Evolutionary conservation across 805 yeast genomes (phyloP), one percentile per base, ranked within the genome.

Genomic region (Starmerella cellae): DNA sequence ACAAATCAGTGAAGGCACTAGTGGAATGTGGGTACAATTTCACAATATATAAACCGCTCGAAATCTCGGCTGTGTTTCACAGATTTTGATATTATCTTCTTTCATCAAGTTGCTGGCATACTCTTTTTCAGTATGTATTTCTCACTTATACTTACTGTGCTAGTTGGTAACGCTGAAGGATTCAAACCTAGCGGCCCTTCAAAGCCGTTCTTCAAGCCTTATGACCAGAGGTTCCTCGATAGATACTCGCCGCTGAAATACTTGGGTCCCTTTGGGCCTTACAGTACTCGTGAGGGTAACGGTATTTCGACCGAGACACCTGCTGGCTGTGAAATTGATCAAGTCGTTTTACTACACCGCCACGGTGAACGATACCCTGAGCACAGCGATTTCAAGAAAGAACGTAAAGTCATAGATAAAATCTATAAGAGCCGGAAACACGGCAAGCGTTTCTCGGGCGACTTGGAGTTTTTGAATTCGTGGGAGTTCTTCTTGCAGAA

Each of bases 311-410:
- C 68, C 26, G 71, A 65, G 9, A 55, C 63, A 1, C 79, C 79
- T 8, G 56, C 47, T 1, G 65, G 65, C 24, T 72, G 75, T 52
- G 54, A 59, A 1, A 57, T 71, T 29, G 69, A 69, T 41, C 77
- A 73, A 50, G 75, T 70, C 5, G 73, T 69, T 45, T 51, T 69
- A 46, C 46, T 67, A 34, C 63, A 67, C 42, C 66, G 78, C 53
- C 78, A 73, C 44, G 77, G 77, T 5, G 77, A 71, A 51, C 61
- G 78, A 42, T 72, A 59, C 50, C 73, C 68, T 8, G 55, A 59
- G 1, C 29, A 39, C 4, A 37, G 34, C 17, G 35, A 36, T 2
- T 27, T 32, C 4, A 34, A 32, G 17, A 48, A 20, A 22, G 41
- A 44, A 32, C 35, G 63, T 2, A 57, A 58, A 43, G 54, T 55